Evolutionary conservation across 768 basidiomycete genomes (phyloP).

Genomic region (Podaxis pistillaris): DNA sequence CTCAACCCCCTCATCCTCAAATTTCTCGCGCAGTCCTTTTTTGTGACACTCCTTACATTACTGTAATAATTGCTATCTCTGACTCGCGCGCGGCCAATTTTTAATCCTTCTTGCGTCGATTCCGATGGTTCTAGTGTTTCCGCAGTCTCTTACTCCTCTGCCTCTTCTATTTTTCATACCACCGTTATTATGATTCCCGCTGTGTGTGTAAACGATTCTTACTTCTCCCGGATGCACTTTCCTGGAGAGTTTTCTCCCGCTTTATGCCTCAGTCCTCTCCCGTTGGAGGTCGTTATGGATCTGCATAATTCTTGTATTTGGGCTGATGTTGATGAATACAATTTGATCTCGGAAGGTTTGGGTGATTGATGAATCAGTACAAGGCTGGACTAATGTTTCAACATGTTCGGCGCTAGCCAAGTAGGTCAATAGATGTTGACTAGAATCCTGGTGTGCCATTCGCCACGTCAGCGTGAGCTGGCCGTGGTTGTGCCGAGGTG

Average conservation of each 20-base stretch:
- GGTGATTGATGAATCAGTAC: background rate
- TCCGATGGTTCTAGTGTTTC: conserved; percentile 6
- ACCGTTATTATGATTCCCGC: background rate
- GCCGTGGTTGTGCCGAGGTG: background rate
- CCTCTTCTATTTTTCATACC: conserved; percentile 2
- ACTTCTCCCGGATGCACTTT: background rate
- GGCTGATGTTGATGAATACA: conserved; percentile 1
- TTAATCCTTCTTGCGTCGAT: conserved; percentile 10
- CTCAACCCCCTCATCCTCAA: background rate
- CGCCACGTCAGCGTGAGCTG: background rate
- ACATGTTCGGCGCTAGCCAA: no score
- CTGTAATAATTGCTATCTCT: conserved; percentile 16
- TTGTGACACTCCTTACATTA: conserved; percentile 18
- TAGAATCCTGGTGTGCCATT: background rate
- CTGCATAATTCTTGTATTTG: conserved; percentile 15
- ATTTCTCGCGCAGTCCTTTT: conserved; percentile 6
- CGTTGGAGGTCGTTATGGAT: conserved; percentile 2
- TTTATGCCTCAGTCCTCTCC: background rate
- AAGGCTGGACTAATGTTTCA: no score
- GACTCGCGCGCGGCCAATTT: conserved; percentile 7
- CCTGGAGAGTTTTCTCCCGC: background rate
- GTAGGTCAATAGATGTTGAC: no score
- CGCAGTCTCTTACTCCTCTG: conserved; percentile 11
- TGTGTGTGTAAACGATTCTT: background rate
- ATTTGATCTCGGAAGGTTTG: background rate